phyloP scores from a whole-genome alignment of 306 rosid genomes.

The Carpinus viminea region DNA sequence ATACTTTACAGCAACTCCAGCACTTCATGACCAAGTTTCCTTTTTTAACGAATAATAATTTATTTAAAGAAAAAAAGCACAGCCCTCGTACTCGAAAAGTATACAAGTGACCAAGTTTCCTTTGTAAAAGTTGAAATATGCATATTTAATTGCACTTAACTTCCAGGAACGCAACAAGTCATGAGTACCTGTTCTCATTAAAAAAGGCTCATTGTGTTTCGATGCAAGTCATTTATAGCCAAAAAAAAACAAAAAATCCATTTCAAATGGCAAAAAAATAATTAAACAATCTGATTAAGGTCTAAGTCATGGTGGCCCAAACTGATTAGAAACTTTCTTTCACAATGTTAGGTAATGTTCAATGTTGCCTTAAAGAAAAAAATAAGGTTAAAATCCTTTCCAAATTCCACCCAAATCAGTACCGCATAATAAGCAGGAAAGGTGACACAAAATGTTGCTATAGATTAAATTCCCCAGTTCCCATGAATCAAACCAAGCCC shows the following conservation, averaged over 20 bases:
- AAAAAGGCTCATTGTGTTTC: background rate
- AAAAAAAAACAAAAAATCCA: no score
- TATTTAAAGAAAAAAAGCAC: no score
- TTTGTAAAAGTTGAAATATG: background rate
- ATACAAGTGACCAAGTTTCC: background rate
- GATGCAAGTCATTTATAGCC: no score
- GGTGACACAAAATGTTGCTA: conserved; percentile 1
- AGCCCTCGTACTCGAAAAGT: no score
- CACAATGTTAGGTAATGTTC: background rate
- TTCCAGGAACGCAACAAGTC: background rate
- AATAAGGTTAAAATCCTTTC: background rate
- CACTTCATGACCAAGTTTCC: background rate
- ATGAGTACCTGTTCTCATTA: background rate
- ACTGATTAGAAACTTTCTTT: background rate
- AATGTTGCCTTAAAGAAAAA: background rate
- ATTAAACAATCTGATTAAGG: background rate
- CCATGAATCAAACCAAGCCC: background rate
- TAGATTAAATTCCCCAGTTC: background rate
- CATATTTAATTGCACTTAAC: background rate
- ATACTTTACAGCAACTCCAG: background rate
- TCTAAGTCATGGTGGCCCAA: background rate
- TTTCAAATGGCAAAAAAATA: background rate
- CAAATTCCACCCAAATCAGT: background rate
- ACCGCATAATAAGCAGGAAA: background rate
- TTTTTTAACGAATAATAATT: no score